Percentiles rank a stretch among this genome's conserved stretches.
Evolutionary conservation across 2,329 filamentous ascomycete genomes (phyloP).

Genomic region (Tricladium varicosporioides): DNA sequence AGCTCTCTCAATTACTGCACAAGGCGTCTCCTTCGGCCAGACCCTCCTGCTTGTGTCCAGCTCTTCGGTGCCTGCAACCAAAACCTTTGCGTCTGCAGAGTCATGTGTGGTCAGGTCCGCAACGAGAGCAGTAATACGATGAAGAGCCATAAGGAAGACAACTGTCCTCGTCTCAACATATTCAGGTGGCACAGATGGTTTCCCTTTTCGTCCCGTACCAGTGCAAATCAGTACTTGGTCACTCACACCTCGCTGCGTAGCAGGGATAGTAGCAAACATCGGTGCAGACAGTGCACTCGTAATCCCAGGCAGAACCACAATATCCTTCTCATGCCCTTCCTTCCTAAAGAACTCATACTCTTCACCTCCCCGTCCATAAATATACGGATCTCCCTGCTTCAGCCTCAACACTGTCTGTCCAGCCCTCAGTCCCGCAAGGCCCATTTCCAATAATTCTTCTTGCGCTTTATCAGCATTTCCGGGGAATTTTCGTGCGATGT

Average conservation of each 20-base stretch:
- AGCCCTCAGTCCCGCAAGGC: constrained; percentile 62
- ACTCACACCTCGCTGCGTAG: constrained; percentile 84
- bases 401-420: constrained; percentile 83
- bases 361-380: constrained; percentile 93
- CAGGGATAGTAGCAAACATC: constrained; percentile 82
- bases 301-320: constrained; percentile 80
- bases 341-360: constrained; percentile 81
- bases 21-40: constrained; percentile 80
- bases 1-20: constrained; percentile 88
- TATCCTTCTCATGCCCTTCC: constrained; percentile 62
- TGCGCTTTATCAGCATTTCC: constrained; percentile 94
- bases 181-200: constrained; percentile 74
- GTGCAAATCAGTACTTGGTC: constrained; percentile 97
- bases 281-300: constrained; percentile 86
- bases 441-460: constrained; percentile 79
- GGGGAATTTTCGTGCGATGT: constrained; percentile 95
- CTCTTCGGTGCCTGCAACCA: constrained; percentile 29
- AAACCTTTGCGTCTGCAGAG: constrained; percentile 36
- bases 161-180: constrained; percentile 77
- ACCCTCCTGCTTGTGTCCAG: constrained; percentile 37
- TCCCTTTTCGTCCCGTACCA: constrained; percentile 88
- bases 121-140: constrained; percentile 75
- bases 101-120: constrained; percentile 58
- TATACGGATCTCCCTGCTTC: constrained; percentile 95
- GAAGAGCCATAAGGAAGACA: constrained; percentile 93